Evolutionary conservation across 2,329 filamentous ascomycete genomes (phyloP).

Genomic region (Talaromyces sp.): DNA sequence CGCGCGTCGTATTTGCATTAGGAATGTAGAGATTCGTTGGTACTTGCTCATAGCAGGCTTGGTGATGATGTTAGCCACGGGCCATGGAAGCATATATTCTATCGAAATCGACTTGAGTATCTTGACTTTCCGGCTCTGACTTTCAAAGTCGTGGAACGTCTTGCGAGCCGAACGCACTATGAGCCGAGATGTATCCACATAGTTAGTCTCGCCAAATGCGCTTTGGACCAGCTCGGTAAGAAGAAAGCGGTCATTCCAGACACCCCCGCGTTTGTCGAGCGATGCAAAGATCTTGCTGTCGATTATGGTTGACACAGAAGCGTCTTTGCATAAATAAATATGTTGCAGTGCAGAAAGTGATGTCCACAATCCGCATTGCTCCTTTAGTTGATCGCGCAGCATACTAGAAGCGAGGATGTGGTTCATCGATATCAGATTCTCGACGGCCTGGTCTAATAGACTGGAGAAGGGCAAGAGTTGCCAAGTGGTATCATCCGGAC

Average conservation of each 20-base stretch:
- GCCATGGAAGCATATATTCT: constrained; percentile 64
- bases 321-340: constrained; percentile 75
- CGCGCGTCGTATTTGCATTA: constrained; percentile 74
- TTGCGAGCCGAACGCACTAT: constrained; percentile 52
- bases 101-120: constrained; percentile 62
- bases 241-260: constrained; percentile 78
- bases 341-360: constrained; percentile 65
- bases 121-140: constrained; percentile 57
- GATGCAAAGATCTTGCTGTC: constrained; percentile 69
- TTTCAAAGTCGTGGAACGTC: constrained; percentile 43
- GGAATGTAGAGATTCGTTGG: constrained; percentile 67
- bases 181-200: constrained; percentile 60
- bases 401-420: constrained; percentile 66
- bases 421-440: constrained; percentile 72
- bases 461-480: constrained; percentile 53
- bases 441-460: constrained; percentile 67
- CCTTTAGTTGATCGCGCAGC: constrained; percentile 64
- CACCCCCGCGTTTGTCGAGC: constrained; percentile 58
- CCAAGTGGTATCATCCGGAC: constrained; percentile 38
- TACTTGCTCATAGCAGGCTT: constrained; percentile 63
- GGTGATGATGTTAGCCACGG: constrained; percentile 68
- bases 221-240: constrained; percentile 74
- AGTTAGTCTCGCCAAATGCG: constrained; percentile 56
- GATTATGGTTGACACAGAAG: constrained; percentile 63
- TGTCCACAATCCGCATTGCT: constrained; percentile 63